Base-by-base conservation (phyloP, 2,329 filamentous ascomycete species). In the Exophiala sp. region DNA sequence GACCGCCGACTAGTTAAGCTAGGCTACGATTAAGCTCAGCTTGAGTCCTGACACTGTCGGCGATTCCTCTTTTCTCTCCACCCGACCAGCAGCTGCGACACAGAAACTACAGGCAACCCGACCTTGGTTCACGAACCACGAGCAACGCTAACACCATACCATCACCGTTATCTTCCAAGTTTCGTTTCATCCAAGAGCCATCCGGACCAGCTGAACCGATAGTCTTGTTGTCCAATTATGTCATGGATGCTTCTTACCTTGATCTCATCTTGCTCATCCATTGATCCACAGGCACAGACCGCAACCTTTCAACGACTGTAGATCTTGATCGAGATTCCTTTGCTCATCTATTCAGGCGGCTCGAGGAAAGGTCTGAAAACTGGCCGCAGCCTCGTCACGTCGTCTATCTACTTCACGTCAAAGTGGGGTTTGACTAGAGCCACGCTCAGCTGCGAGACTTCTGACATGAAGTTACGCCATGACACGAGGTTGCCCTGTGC, bases 401-500 rank as follows among this genome's bases (percentile, higher is more conserved):
- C 24, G 24, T 29, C 24, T 29, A 29, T 29, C 24, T 5, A 5
- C 24, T 29, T 29, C 24, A 29, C 24, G 24, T 29, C 24, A 29
- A 29, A 29, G 24, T 29, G 24, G 24, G 24, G 24, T 29, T 29
- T 8, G 5, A 8, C 24, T 29, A 29, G 24, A 29, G 24, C 24
- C 24, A 29, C 7, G 5, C 24, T 29, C 24, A 48, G 49, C 47
- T 34, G 38, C 42, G 33, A 47, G n/a, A 36, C 24, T 33, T 49
- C 44, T 45, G 50, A 53, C 54, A 53, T 39, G 54, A 48, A 46
- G 39, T 45, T 14, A 44, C 50, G 50, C 44, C 54, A 47, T 60
- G 54, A 52, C 54, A 43, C 57, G 45, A 60, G 54, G 57, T 60
- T 60, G 57, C 57, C 57, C 57, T 44, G 57, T 57, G 57, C 57